Conservation (phyloP, 495 filamentous ascomycete species). For the Acidomyces sp. region DNA sequence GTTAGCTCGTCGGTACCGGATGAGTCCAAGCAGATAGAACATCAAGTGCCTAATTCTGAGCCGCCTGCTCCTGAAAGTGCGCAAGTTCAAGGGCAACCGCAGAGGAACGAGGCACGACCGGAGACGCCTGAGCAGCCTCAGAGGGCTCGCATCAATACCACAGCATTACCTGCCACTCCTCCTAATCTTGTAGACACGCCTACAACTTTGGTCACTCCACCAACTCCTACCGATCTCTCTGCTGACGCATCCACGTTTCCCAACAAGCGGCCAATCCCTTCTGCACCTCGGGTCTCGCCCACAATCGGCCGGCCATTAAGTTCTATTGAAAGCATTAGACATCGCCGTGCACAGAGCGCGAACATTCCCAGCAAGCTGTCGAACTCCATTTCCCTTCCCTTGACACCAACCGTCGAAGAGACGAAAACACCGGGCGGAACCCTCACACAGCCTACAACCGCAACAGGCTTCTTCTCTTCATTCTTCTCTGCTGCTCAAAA, state of each 20-base stretch:
- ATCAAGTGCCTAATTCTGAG: not conserved
- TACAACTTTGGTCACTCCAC: conserved; percentile 31
- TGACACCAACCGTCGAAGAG: conserved; percentile 63
- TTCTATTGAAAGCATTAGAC: conserved; percentile 15
- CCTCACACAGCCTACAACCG: conserved; percentile 28
- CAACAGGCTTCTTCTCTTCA: conserved; percentile 75
- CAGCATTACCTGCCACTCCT: conserved; percentile 23
- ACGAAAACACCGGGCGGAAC: conserved; percentile 37
- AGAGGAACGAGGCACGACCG: conserved; percentile 7
- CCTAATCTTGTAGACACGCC: conserved; percentile 27
- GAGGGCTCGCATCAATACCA: conserved; percentile 12
- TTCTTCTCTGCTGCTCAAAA: conserved; percentile 90
- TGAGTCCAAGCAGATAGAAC: not conserved
- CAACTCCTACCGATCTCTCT: conserved; percentile 28
- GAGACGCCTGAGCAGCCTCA: conserved; percentile 5
- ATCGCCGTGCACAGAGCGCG: conserved; percentile 48
- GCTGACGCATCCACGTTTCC: conserved; percentile 16
- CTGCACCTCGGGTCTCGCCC: not conserved
- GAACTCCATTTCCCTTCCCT: conserved; percentile 51
- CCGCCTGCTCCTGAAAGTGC: not conserved
- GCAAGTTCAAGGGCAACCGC: not conserved
- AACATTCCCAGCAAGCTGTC: conserved; percentile 73
- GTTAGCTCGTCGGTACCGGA: conserved; percentile 2
- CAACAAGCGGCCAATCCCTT: conserved; percentile 14
- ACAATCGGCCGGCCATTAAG: not conserved